These are phyloP conservation scores for Morella rubra DNA, from an alignment of 306 rosid genomes.

Conservation along the genomic window DNA sequence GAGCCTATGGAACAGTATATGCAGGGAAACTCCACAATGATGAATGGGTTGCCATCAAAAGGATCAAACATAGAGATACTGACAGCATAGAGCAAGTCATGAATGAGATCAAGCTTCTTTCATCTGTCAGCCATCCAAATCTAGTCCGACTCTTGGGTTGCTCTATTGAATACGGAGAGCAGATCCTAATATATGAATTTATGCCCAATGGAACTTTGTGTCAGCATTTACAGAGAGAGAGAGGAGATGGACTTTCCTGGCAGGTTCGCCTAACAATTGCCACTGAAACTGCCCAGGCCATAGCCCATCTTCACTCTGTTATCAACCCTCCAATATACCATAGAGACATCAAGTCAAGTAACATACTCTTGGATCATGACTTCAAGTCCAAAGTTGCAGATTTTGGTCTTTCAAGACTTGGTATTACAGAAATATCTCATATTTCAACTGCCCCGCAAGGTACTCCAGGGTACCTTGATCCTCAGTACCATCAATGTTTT, in stretches of 20 bases:
- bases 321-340: constrained; percentile 80
- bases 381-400: constrained; percentile 83
- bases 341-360: constrained; percentile 87
- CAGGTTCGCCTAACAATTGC: constrained; percentile 66
- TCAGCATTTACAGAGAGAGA: constrained; percentile 79
- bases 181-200: constrained; percentile 85
- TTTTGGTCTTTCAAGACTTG: constrained; percentile 91
- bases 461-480: constrained; percentile 94
- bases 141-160: constrained; percentile 84
- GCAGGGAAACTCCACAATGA: constrained; percentile 67
- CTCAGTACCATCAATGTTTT: constrained; percentile 90
- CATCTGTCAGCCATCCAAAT: constrained; percentile 76
- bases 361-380: constrained; percentile 67
- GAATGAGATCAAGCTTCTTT: constrained; percentile 84
- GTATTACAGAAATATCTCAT: constrained; percentile 72
- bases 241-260: constrained; percentile 86
- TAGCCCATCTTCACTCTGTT: constrained; percentile 79
- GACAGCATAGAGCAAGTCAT: constrained; percentile 78
- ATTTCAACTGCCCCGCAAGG: constrained; percentile 97
- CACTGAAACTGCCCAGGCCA: constrained; percentile 85
- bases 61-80: constrained; percentile 63
- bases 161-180: constrained; percentile 72
- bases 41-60: constrained; percentile 83
- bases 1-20: constrained; percentile 90
- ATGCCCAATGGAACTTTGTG: constrained; percentile 85